Evolutionary conservation across 768 basidiomycete genomes (phyloP).

Genomic region (Postia placenta): DNA sequence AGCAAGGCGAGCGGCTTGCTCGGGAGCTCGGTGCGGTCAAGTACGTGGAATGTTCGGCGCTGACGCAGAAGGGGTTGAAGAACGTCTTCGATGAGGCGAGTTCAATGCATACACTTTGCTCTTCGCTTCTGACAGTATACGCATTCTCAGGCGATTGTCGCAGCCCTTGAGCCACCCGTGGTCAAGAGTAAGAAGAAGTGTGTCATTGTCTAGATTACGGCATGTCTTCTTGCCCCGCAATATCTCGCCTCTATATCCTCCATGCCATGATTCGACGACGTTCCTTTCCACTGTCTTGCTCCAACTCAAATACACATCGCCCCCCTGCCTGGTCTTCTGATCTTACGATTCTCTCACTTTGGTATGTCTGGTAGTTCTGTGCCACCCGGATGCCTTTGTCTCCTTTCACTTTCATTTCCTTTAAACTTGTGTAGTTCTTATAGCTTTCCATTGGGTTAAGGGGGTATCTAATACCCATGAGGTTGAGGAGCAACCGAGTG

Average conservation of each 20-base stretch:
- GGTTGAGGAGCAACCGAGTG: conserved; percentile 13
- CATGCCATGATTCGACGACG: conserved; percentile 24
- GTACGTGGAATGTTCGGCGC: conserved; percentile 97
- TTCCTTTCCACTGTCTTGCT: conserved; percentile 5
- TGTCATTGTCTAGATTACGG: conserved; percentile 86
- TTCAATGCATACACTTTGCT: no score
- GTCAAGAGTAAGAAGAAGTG: conserved; percentile 76
- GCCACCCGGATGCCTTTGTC: conserved; percentile 1
- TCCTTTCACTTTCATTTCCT: conserved; percentile 16
- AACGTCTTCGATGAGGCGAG: conserved; percentile 99
- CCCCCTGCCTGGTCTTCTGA: conserved; percentile 5
- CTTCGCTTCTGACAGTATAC: no score
- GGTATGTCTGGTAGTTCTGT: background rate
- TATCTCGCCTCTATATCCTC: no score
- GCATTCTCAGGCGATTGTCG: conserved; percentile 89
- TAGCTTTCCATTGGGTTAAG: conserved; percentile 27
- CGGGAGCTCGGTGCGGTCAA: conserved; percentile 97
- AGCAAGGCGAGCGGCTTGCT: conserved; percentile 93
- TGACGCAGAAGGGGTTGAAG: conserved; percentile 99
- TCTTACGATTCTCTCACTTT: conserved; percentile 2
- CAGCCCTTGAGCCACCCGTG: conserved; percentile 95
- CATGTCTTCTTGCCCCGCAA: no score
- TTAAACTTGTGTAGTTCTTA: conserved; percentile 30
- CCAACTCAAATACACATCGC: conserved; percentile 5
- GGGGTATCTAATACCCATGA: conserved; percentile 31